Base-by-base conservation (phyloP, 345 rosid genomes). In the Adansonia digitata region DNA sequence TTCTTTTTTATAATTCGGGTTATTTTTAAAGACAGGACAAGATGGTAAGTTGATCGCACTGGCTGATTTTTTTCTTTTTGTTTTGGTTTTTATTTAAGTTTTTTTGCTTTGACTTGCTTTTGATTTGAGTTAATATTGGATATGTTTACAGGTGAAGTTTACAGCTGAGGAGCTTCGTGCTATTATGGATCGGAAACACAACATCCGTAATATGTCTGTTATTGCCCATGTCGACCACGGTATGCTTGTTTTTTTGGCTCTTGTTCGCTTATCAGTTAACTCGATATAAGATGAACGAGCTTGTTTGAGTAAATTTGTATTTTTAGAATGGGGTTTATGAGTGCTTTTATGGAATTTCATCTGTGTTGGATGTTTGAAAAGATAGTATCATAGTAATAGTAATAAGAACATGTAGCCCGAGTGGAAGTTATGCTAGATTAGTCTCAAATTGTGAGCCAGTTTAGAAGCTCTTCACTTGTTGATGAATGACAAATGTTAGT, bases 191-290 rank as follows among this genome's bases (percentile, higher is more conserved):
- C 69, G 6, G 1, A 90, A 86, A 75, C 85, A 86, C 62, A 90
- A 90, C 57, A 90, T 90, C 15, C 85, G 94, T 48, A 90, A 90
- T 52, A 88, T 88, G 92, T 88, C 94, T 24, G 94, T 90, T 51
- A 90, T 90, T 74, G 94, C 94, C 0, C 92, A 88, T 74, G 92
- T 90, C 2, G 94, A 90, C 72, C 94, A 86, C 22, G 82, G 88
- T 86, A 57, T 77, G 75, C 12, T n/a, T 24, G 12, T 24, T 8
- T 34, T 24, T 22, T 14, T 31, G 0, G 2, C 27, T 69, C 35
- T 4, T 66, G 0, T 24, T 56, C 35, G 26, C 20, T 14, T 40
- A 75, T 77, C 72, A 68, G 1, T 43, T 4, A 4, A 69, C 75
- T 62, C n/a, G 5, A 80, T 78, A 53, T 77, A 31, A 15, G 74